These are phyloP conservation scores for Quercus alba DNA, from an alignment of 306 rosid genomes.

Conservation along the genomic window DNA sequence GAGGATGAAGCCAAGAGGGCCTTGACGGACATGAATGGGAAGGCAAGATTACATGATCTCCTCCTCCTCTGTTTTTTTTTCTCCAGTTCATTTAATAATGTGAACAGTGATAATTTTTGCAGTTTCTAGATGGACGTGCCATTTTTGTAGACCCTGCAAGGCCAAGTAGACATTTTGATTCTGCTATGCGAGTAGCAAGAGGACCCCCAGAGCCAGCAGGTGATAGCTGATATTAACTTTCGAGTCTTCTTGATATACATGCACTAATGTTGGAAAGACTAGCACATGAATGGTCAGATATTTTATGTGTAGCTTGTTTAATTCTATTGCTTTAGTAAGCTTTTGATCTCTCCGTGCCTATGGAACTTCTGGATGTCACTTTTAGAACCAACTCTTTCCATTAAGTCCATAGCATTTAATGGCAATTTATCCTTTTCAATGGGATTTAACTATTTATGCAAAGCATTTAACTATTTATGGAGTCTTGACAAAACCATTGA, in stretches of 20 bases:
- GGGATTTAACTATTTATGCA: background rate
- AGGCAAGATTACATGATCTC: constrained; percentile 4
- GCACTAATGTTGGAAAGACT: background rate
- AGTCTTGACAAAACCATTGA: background rate
- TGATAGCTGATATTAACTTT: background rate
- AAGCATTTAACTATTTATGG: background rate
- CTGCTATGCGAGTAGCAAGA: background rate
- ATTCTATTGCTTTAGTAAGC: background rate
- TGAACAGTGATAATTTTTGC: background rate
- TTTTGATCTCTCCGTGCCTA: background rate
- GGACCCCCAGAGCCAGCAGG: background rate
- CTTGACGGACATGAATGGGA: constrained; percentile 18
- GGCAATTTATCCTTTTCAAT: background rate
- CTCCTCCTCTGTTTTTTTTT: background rate
- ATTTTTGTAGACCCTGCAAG: constrained; percentile 21
- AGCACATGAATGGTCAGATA: background rate
- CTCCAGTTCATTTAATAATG: background rate
- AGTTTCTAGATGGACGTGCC: constrained; percentile 16
- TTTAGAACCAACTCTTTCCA: background rate
- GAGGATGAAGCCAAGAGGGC: constrained; percentile 18
- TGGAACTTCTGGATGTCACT: background rate
- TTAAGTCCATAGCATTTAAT: background rate
- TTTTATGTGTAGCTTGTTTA: background rate
- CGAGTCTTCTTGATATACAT: background rate
- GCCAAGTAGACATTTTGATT: background rate